Percentiles rank a stretch among this genome's conserved stretches.
phyloP scores from a whole-genome alignment of 2,329 filamentous ascomycete genomes.

The Byssothecium circinans region DNA sequence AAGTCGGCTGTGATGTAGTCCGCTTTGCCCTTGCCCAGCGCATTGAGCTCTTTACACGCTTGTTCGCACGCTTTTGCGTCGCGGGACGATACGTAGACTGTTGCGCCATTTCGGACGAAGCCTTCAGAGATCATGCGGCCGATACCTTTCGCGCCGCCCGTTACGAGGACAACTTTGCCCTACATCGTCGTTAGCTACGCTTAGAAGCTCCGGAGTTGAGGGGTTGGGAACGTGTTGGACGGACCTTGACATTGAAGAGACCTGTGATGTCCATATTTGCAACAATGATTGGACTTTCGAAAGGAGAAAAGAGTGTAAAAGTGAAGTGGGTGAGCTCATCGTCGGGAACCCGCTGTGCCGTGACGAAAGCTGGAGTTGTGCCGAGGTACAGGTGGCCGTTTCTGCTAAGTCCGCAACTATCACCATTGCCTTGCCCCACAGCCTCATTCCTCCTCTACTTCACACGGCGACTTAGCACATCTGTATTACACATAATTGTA shows the following conservation, averaged over 20 bases:
- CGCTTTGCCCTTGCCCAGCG: conserved; percentile 59
- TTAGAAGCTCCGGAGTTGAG: not conserved
- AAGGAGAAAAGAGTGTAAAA: not conserved
- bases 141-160: conserved; percentile 59
- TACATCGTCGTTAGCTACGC: conserved; percentile 12
- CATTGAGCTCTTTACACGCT: conserved; percentile 60
- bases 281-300: not conserved
- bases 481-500: too few relatives aligned
- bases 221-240: not conserved
- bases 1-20: conserved; percentile 64
- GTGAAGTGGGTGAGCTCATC: conserved; percentile 1
- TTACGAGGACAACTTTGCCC: conserved; percentile 51
- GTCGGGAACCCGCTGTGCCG: conserved; percentile 10
- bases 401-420: not conserved
- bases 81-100: conserved; percentile 70
- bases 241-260: conserved; percentile 44
- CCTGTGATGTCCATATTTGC: conserved; percentile 38
- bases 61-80: conserved; percentile 64
- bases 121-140: conserved; percentile 69
- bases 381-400: conserved; percentile 25
- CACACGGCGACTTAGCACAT: too few relatives aligned
- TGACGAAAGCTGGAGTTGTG: conserved; percentile 23
- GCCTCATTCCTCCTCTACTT: too few relatives aligned
- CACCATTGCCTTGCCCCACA: too few relatives aligned
- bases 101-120: conserved; percentile 65